These are phyloP conservation scores for Chiua virens DNA, from an alignment of 768 basidiomycete species.

Conservation along the genomic window DNA sequence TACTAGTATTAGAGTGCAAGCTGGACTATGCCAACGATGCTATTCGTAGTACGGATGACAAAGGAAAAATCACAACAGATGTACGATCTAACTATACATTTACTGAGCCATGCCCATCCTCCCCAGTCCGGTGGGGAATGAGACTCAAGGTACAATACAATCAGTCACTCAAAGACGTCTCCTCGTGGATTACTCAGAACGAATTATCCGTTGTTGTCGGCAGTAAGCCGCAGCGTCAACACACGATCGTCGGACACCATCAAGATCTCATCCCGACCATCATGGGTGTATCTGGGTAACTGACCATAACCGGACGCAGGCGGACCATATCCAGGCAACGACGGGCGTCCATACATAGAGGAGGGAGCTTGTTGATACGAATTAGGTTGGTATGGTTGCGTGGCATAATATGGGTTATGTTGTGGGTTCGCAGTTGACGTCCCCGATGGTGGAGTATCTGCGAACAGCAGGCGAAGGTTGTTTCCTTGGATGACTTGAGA, in stretches of 20 bases:
- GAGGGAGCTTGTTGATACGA: slow-evolving; percentile 33
- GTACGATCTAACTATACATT: slow-evolving; percentile 28
- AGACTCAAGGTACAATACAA: slow-evolving; percentile 11
- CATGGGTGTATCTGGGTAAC: slow-evolving; percentile 47
- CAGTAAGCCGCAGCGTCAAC: slow-evolving; percentile 60
- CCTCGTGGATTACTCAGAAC: background rate
- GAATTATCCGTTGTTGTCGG: slow-evolving; percentile 18
- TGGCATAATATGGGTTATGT: slow-evolving; percentile 36
- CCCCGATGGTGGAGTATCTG: slow-evolving; percentile 87
- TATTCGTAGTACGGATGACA: slow-evolving; percentile 7
- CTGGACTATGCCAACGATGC: background rate
- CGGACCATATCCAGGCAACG: slow-evolving; percentile 28
- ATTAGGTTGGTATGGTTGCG: slow-evolving; percentile 29
- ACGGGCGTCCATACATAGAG: slow-evolving; percentile 27
- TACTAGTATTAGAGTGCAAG: background rate
- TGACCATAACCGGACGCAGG: slow-evolving; percentile 36
- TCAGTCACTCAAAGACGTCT: background rate
- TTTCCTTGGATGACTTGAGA: slow-evolving; percentile 95
- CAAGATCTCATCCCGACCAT: slow-evolving; percentile 79
- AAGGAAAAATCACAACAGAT: slow-evolving; percentile 29
- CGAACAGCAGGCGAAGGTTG: slow-evolving; percentile 87
- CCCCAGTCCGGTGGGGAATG: slow-evolving; percentile 17
- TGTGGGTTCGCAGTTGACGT: slow-evolving; percentile 52
- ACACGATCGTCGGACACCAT: slow-evolving; percentile 90
- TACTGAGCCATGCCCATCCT: slow-evolving; percentile 1